Evolutionary conservation across 1,139 yeast species (phyloP).

Genomic region (Hyphopichia burtonii): DNA sequence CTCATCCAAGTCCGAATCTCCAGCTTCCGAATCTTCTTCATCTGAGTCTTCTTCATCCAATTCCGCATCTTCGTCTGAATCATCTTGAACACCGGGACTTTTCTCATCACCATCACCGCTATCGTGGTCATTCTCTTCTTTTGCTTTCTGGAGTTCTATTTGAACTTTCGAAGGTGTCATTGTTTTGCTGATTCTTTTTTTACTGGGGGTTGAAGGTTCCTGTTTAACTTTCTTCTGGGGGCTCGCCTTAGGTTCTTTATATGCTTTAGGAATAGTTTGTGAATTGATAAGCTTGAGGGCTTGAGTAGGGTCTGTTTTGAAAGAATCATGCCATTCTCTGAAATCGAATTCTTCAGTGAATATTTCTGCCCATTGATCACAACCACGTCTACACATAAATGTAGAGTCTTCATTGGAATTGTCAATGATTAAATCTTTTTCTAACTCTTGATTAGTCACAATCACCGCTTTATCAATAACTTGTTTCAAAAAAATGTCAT

Average conservation of each 20-base stretch:
- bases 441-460: conserved; percentile 24
- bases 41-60: conserved; percentile 10
- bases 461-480: conserved; percentile 35
- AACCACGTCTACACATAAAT: conserved; percentile 39
- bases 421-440: conserved; percentile 24
- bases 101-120: conserved; percentile 3
- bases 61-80: conserved; percentile 6
- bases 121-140: conserved; percentile 2
- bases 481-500: conserved; percentile 28
- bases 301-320: conserved; percentile 21
- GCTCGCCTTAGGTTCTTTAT: conserved; percentile 6
- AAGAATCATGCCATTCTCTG: conserved; percentile 21
- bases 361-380: conserved; percentile 29
- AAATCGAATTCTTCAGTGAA: conserved; percentile 38
- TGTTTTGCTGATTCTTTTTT: neutral
- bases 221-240: neutral
- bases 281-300: conserved; percentile 25
- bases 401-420: conserved; percentile 25
- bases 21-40: conserved; percentile 6
- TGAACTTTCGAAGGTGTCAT: neutral
- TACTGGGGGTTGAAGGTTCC: neutral
- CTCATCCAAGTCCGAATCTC: conserved; percentile 8
- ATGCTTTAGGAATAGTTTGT: conserved; percentile 24
- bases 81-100: conserved; percentile 3
- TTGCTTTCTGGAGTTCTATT: conserved; percentile 5